Base-by-base conservation (phyloP, 495 filamentous ascomycete species). In the Lasiosphaeria hispida region DNA sequence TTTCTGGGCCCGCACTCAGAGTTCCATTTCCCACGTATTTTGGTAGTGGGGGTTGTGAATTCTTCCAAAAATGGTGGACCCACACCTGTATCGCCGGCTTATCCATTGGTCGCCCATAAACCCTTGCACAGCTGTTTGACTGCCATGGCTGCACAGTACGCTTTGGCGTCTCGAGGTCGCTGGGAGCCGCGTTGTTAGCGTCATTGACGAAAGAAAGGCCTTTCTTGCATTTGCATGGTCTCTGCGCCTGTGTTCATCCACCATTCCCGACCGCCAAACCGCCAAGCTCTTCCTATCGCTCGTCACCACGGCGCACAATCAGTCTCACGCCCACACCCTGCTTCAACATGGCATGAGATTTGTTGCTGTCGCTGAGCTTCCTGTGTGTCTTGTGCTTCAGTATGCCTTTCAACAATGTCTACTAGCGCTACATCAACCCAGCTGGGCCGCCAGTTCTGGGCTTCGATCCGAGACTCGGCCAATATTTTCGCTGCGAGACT, bases 401-500 rank as follows among this genome's bases (percentile, higher is more conserved):
- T 59, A 68, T 77, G 74, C 67, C 57, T 72, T 69, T 67, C 63
- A 66, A 71, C 68, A 65, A 79, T 77, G 76, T 71, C 71, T 66
- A 72, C 70, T 73, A 77, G 76, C 66, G 63, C 70, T 54, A 67
- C 69, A 14, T 68, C 72, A 59, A 67, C 76, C 66, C 72, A 76
- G 66, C 70, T 76, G 66, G 72, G 74, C 62, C 75, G 75, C 41
- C 69, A 73, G 48, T 56, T 74, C 59, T 77, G 72, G 71, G 67
- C 72, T 60, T 70, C 75, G n/a, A 62, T 77, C 51, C 74, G 74
- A 53, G 72, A 72, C 58, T 67, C 75, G 43, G 59, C 68, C 58
- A 63, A 66, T 55, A 53, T 63, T 48, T 56, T 75, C 53, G 64
- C 72, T 45, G 67, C 67, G 17, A 66, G 64, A 61, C 42, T 72